Evolutionary conservation across 2,329 filamentous ascomycete species (phyloP), one percentile per base, ranked within the genome.

Genomic region (Plenodomus tracheiphilus): DNA sequence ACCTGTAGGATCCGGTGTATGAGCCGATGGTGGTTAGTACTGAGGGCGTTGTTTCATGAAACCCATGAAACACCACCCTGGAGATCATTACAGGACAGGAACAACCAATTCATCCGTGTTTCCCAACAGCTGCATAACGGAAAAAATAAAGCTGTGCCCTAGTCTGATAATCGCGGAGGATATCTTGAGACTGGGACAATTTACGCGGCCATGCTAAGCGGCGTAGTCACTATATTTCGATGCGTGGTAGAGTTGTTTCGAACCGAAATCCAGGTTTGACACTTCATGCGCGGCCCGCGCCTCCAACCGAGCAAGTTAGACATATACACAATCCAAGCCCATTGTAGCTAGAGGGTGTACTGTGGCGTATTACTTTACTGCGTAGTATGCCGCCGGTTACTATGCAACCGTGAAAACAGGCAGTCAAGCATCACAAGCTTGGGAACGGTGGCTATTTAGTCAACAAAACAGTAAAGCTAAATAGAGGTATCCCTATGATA

Each of bases 61-160:
- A 41, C 41, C 11, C 17, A 5, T 59, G 58, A 64, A 62, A 62
- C 57, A 46, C 47, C 47, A 39, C 55, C 59, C 59, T 62, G 61
- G 51, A 52, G 53, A 64, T 62, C 59, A 62, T 62, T 54, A 16
- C 35, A 37, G 4, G 15, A 16, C 35, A 43, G 13, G 39, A 25
- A 4, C 28, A 38, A 30, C 35, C 30, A 36, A 16, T 39, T 46
- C 36, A 37, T 41, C 39, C 34, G 41, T 11, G 16, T 10, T 36
- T 37, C 13, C 18, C 4, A 32, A 11, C 13, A 11, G 13, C 2
- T 34, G 37, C n/a, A 43, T 25, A 41, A 44, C 19, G 37, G 16
- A 16, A n/a, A n/a, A 28, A 8, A 39, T 18, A 32, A 37, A 18
- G 16, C 8, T 18, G 16, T 17, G 35, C 16, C 38, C 8, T 22